Evolutionary conservation across 306 rosid genomes (phyloP).

Genomic region (Vigna angularis): DNA sequence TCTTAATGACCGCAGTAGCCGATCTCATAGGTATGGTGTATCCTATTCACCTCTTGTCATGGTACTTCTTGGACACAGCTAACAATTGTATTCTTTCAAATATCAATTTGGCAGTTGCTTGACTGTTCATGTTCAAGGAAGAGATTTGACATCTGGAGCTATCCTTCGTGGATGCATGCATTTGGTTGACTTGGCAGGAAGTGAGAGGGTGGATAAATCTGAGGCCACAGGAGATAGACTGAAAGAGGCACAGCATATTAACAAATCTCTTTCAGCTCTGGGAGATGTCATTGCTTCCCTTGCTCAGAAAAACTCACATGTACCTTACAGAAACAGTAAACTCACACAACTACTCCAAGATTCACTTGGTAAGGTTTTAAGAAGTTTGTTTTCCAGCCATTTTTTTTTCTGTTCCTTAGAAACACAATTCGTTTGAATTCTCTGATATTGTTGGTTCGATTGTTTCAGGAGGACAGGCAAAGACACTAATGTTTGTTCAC

Average conservation of each 20-base stretch:
- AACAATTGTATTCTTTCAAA: slow-evolving; percentile 33
- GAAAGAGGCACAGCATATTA: slow-evolving; percentile 97
- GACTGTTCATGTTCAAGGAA: slow-evolving; percentile 99
- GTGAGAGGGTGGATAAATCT: slow-evolving; percentile 98
- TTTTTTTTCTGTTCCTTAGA: not conserved
- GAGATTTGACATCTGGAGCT: slow-evolving; percentile 83
- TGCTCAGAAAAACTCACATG: slow-evolving; percentile 92
- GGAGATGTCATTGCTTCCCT: slow-evolving; percentile 99
- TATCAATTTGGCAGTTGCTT: slow-evolving; percentile 79
- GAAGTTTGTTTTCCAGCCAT: slow-evolving; percentile 15
- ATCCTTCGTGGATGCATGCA: slow-evolving; percentile 95
- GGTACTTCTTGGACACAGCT: slow-evolving; percentile 19
- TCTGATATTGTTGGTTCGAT: slow-evolving; percentile 37
- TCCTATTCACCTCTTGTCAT: slow-evolving; percentile 2
- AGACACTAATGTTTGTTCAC: slow-evolving; percentile 97
- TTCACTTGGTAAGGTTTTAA: slow-evolving; percentile 81
- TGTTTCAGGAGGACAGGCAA: slow-evolving; percentile 93
- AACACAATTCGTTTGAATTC: not conserved
- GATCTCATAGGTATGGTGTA: slow-evolving; percentile 85
- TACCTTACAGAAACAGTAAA: slow-evolving; percentile 97
- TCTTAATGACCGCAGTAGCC: slow-evolving; percentile 97
- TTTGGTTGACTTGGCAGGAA: slow-evolving; percentile 97
- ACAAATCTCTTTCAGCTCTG: slow-evolving; percentile 93
- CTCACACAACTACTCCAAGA: slow-evolving; percentile 97
- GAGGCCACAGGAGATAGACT: slow-evolving; percentile 97